These are phyloP conservation scores for Rosa lucieae DNA, from an alignment of 306 rosid genomes.

Conservation along the genomic window DNA sequence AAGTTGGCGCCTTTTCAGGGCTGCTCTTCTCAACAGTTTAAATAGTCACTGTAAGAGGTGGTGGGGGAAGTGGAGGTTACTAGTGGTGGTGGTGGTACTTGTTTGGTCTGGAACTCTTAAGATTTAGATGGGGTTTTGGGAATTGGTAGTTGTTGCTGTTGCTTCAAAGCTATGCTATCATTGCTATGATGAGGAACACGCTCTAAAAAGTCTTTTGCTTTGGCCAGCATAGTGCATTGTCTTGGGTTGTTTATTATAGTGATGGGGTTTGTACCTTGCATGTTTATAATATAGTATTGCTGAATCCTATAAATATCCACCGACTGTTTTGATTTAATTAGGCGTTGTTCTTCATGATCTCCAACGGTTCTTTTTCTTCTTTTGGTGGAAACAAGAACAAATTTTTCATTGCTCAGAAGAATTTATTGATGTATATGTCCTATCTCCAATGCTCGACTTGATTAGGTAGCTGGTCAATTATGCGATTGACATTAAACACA, in stretches of 20 bases:
- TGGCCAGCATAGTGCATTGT: background rate
- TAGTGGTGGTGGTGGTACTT: background rate
- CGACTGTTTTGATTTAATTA: background rate
- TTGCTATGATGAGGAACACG: slow-evolving; percentile 6
- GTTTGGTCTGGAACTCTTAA: slow-evolving; percentile 2
- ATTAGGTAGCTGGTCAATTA: background rate
- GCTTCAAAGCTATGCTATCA: slow-evolving; percentile 6
- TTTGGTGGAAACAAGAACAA: background rate
- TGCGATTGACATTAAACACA: background rate
- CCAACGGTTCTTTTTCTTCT: background rate
- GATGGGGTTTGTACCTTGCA: background rate
- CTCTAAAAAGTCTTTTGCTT: background rate
- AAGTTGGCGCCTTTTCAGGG: slow-evolving; percentile 13
- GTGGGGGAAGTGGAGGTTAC: background rate
- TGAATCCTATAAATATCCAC: background rate
- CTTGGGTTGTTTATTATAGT: background rate
- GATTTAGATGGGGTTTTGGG: slow-evolving; percentile 6
- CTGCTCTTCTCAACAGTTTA: background rate
- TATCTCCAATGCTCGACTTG: background rate
- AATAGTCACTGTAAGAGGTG: background rate
- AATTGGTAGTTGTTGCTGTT: background rate
- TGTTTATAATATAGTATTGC: background rate
- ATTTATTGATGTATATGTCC: background rate
- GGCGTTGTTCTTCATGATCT: background rate
- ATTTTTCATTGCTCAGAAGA: background rate